Evolutionary conservation across 257 asterid genomes (phyloP).

Genomic region (Capsicum baccatum): DNA sequence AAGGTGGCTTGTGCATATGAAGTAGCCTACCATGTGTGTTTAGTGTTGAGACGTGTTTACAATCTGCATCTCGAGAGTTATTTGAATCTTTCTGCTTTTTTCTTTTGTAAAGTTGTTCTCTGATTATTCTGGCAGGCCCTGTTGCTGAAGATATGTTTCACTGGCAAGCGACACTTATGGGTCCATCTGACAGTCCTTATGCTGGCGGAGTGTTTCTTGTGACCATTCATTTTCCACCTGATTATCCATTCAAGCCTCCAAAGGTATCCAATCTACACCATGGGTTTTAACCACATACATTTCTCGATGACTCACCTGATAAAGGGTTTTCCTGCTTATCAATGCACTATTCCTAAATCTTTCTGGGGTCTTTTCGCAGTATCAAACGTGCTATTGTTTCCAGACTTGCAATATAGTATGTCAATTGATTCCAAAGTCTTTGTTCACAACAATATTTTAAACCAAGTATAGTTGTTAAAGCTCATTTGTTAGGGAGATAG

Average conservation of each 20-base stretch:
- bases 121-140: conserved; percentile 36
- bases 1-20: not conserved
- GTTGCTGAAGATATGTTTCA: conserved; percentile 58
- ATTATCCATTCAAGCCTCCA: conserved; percentile 53
- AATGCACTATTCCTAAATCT: not conserved
- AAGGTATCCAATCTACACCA: conserved; percentile 37
- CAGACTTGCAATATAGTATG: not conserved
- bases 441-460: conserved; percentile 7
- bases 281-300: not conserved
- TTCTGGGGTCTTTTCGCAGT: not conserved
- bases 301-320: not conserved
- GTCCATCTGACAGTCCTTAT: conserved; percentile 55
- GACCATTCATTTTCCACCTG: conserved; percentile 51
- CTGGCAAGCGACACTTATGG: conserved; percentile 55
- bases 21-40: not conserved
- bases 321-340: not conserved
- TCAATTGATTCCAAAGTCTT: not conserved
- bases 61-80: not conserved
- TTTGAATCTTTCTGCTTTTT: not conserved
- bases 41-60: not conserved
- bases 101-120: not conserved
- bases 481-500: conserved; percentile 10
- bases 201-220: conserved; percentile 57
- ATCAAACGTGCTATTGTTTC: not conserved
- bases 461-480: not conserved